phyloP scores from a whole-genome alignment of 192 early-diverging fungal genomes.

The Entrophospora sp. region DNA sequence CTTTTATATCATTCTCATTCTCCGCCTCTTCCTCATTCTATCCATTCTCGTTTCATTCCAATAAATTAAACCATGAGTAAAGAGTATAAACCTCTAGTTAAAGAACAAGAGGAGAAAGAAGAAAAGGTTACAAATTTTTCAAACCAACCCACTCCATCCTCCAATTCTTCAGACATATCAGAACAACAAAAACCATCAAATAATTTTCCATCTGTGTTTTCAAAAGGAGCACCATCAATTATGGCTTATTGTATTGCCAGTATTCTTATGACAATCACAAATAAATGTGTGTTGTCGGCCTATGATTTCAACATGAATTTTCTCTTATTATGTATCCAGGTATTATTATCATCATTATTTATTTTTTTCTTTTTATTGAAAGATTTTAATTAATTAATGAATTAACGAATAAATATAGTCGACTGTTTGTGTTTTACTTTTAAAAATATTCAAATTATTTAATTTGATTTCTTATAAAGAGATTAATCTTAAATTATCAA shows the following conservation, averaged over 20 bases:
- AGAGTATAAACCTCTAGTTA: too few species aligned
- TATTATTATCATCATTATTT: background rate
- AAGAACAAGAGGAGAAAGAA: too few species aligned
- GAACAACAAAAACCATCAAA: too few species aligned
- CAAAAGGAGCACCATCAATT: constrained; percentile 51
- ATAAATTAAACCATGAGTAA: too few species aligned
- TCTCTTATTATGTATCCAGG: constrained; percentile 68
- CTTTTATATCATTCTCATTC: too few species aligned
- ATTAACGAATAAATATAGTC: background rate
- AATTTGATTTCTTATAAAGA: constrained; percentile 5
- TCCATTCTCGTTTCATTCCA: too few species aligned
- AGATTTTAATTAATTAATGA: too few species aligned
- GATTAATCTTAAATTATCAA: background rate
- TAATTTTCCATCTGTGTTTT: background rate
- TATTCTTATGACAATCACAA: constrained; percentile 82
- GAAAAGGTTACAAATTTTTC: too few species aligned
- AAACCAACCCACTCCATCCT: too few species aligned
- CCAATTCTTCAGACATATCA: too few species aligned
- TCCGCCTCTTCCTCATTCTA: too few species aligned
- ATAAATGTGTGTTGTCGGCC: constrained; percentile 72
- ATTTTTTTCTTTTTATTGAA: too few species aligned
- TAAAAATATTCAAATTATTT: background rate
- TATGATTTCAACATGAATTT: constrained; percentile 80
- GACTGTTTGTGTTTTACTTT: background rate
- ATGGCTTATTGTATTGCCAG: constrained; percentile 78